These are phyloP conservation scores for Cladosporium sp. DNA, from an alignment of 2,329 filamentous ascomycete genomes.

Conservation along the genomic window DNA sequence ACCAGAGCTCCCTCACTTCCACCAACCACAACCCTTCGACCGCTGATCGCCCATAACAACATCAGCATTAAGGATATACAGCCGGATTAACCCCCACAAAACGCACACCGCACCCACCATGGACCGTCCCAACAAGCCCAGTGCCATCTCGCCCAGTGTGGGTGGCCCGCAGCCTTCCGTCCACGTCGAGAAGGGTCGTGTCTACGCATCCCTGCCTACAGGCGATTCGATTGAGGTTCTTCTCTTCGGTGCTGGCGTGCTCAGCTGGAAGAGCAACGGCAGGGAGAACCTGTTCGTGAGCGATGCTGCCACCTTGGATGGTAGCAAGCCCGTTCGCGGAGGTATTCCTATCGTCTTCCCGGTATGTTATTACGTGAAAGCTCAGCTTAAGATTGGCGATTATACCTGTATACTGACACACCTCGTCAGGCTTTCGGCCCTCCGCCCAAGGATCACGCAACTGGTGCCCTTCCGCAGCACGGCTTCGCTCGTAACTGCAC, in stretches of 20 bases:
- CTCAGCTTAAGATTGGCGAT: background rate
- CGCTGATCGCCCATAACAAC: background rate
- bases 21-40: conserved; percentile 11
- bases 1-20: conserved; percentile 8
- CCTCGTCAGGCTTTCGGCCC: conserved; percentile 77
- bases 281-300: conserved; percentile 86
- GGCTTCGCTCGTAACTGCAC: conserved; percentile 86
- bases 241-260: conserved; percentile 88
- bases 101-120: conserved; percentile 41
- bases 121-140: conserved; percentile 82
- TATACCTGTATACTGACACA: conserved; percentile 4
- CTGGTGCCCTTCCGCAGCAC: conserved; percentile 80
- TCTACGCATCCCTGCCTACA: conserved; percentile 78
- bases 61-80: background rate
- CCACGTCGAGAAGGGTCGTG: conserved; percentile 67
- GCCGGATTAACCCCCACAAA: background rate
- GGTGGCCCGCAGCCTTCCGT: conserved; percentile 70
- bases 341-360: conserved; percentile 93
- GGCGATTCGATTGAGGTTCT: conserved; percentile 85
- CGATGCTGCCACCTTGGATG: conserved; percentile 75
- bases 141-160: conserved; percentile 69
- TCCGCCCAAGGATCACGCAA: conserved; percentile 73
- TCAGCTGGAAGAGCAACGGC: conserved; percentile 83
- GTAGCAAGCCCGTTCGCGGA: conserved; percentile 84
- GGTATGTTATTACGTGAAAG: conserved; percentile 54